Base-by-base conservation (phyloP, 2,329 filamentous ascomycete species). In the Sphaerulina vaccinii region DNA sequence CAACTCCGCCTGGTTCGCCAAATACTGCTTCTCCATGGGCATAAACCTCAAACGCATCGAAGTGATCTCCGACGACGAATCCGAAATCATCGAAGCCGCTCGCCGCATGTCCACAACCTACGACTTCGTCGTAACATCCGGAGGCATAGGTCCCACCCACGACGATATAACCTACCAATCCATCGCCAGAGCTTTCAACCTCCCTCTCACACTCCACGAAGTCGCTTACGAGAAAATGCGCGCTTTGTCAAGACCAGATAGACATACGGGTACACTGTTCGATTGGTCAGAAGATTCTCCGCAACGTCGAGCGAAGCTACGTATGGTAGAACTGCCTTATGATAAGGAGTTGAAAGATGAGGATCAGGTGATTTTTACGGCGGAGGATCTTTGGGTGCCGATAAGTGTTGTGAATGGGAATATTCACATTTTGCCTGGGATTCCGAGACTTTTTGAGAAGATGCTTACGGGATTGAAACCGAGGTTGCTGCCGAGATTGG, bases 131-230 rank as follows among this genome's bases (percentile, higher is more conserved):
- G 89, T 97, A 4, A 97, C 93, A 5, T 93, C 88, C 63, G 92
- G 93, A 60, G 92, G 93, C 23, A 97, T 99, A 66, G 92, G 92
- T 9, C 93, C 93, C 59, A 97, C 92, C 50, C 92, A 97, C 75
- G 93, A 99, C 71, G 93, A 99, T 68, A 97, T 97, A 62, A 97
- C 93, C 21, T 99, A 99, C 74, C 79, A 88, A 66, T 92, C 90
- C 33, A 95, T 99, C 68, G 91, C 89, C 58, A 90, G 90, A 68
- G 93, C 91, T 6, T 97, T 96, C 69, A 74, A 77, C 37, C 77
- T 96, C 6, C 81, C 85, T 11, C 76, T 97, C 15, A 80, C 85
- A 60, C 79, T 95, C 22, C 89, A 97, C 75, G 74, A 88, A 37
- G 81, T 83, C 52, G 85, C 91, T 0, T 87, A 86, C 62, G 79